phyloP scores from a whole-genome alignment of 306 rosid genomes.

The Boehmeria nivea region DNA sequence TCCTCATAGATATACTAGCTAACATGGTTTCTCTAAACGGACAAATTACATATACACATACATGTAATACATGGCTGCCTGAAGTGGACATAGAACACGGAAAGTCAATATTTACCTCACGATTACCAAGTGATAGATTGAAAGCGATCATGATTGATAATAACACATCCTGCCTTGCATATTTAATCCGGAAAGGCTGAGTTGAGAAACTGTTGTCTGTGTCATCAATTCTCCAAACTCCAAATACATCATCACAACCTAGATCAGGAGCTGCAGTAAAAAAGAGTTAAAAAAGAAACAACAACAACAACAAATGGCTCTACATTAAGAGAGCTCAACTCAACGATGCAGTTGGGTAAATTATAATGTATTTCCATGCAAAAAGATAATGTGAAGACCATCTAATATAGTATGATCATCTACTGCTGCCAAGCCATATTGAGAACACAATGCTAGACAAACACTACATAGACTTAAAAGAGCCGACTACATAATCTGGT shows the following conservation, averaged over 20 bases:
- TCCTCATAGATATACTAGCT: too few relatives aligned
- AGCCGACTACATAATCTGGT: too few relatives aligned
- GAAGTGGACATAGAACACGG: background rate
- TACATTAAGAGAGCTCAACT: conserved; percentile 9
- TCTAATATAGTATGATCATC: too few relatives aligned
- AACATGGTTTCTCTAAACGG: too few relatives aligned
- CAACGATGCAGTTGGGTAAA: too few relatives aligned
- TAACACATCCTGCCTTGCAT: conserved; percentile 78
- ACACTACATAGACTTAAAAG: too few relatives aligned
- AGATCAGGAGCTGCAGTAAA: conserved; percentile 65
- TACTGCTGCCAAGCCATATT: too few relatives aligned
- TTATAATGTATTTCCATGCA: too few relatives aligned
- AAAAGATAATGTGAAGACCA: too few relatives aligned
- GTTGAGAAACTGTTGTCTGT: conserved; percentile 88
- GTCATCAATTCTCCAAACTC: conserved; percentile 87
- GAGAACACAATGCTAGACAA: too few relatives aligned
- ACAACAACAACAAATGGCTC: conserved; percentile 11
- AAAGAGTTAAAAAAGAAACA: conserved; percentile 20
- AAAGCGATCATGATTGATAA: conserved; percentile 79
- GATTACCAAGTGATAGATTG: conserved; percentile 44
- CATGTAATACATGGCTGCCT: background rate
- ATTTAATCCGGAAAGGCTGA: conserved; percentile 81
- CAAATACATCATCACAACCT: conserved; percentile 54
- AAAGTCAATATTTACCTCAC: conserved; percentile 49
- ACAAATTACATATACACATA: background rate